Base-by-base conservation (phyloP, 2,329 filamentous ascomycete genomes). In the Pseudocercospora eumusae region DNA sequence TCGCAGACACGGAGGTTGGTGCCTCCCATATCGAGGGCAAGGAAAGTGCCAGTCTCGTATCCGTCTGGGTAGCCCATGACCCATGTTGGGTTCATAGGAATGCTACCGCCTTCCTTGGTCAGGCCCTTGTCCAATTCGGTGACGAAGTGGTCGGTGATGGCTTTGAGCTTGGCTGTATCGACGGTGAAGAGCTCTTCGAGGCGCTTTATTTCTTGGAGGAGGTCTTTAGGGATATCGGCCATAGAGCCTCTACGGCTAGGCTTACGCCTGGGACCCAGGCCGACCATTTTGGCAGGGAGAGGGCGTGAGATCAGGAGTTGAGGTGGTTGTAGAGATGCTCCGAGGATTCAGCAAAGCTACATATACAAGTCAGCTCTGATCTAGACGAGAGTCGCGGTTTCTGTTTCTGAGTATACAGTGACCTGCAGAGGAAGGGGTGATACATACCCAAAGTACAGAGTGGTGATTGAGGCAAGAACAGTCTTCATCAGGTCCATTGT, bases 61-160 rank as follows among this genome's bases (percentile, higher is more conserved):
- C 93, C 93, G 74, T 89, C 89, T 21, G 93, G 93, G 76, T 92
- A 92, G 52, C 86, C 86, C 87, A 96, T 92, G 66, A 96, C 92
- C 93, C 93, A 97, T 60, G 93, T 96, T 62, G 93, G 90, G 80
- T 97, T 97, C 93, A 98, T 97, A 63, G 93, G 93, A 77, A 99
- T 98, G 76, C 89, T 96, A 64, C 92, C 93, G 65, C 93, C 93
- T 78, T 96, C 89, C 62, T 92, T 88, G 59, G 84, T 90, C 58
- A 98, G 83, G 89, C 91, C 92, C 79, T 96, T 96, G 66, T 88
- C 85, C 59, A 99, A 85, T 81, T 99, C 95, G 33, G 83, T 84
- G 56, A 96, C 83, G 76, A 99, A 99, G 77, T 96, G 93, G 57
- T 90, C 83, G 45, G 92, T 93, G 73, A 99, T 93, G 68, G 89